phyloP scores from a whole-genome alignment of 2,329 filamentous ascomycete genomes.

The Aspergillus pseudonomiae region DNA sequence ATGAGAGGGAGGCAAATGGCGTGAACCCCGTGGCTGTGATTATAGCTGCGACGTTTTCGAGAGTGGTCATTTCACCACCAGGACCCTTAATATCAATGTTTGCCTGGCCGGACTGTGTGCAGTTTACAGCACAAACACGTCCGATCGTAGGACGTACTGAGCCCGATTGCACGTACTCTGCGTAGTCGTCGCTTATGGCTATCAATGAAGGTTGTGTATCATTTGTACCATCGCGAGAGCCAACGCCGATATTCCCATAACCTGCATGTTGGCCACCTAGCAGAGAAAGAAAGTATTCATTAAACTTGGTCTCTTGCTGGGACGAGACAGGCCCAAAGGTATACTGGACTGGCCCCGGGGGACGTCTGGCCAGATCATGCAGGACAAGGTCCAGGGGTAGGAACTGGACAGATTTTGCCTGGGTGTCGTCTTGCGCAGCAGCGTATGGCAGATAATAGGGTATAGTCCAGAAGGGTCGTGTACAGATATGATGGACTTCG shows the following conservation, averaged over 20 bases:
- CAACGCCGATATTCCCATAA: conserved; percentile 31
- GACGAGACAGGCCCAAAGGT: conserved; percentile 65
- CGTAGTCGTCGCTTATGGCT: conserved; percentile 71
- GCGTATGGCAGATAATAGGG: conserved; percentile 54
- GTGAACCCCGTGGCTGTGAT: conserved; percentile 78
- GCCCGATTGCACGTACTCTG: conserved; percentile 71
- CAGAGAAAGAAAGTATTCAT: conserved; percentile 51
- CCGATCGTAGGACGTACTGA: conserved; percentile 58
- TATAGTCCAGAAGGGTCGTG: conserved; percentile 72
- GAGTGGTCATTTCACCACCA: conserved; percentile 40
- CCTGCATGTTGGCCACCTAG: conserved; percentile 52
- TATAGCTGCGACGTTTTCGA: conserved; percentile 66
- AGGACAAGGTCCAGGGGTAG: conserved; percentile 72
- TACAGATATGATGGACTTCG: conserved; percentile 68
- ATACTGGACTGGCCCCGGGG: conserved; percentile 61
- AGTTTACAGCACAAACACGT: conserved; percentile 24
- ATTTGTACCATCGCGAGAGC: conserved; percentile 42
- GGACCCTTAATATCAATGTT: conserved; percentile 41
- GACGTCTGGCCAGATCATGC: conserved; percentile 69
- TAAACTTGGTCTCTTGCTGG: conserved; percentile 58
- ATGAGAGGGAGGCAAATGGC: conserved; percentile 64
- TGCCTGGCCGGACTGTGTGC: conserved; percentile 7
- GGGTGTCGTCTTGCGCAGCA: conserved; percentile 7
- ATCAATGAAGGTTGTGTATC: conserved; percentile 64
- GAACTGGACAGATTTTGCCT: conserved; percentile 53